Evolutionary conservation across 306 rosid genomes (phyloP).

Genomic region (Citrullus mucosospermus): DNA sequence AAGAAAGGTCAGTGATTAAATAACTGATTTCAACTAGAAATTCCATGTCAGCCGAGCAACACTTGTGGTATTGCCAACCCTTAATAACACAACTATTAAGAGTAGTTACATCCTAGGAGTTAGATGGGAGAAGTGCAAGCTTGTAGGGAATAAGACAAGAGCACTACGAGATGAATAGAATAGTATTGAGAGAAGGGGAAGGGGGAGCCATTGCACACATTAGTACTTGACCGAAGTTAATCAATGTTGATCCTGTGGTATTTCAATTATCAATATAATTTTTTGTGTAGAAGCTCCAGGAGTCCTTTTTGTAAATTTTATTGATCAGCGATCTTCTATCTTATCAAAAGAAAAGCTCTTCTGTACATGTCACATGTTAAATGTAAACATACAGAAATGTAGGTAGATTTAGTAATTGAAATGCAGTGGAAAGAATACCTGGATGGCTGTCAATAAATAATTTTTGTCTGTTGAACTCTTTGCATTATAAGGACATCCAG

Average conservation of each 20-base stretch:
- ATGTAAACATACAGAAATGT: not conserved
- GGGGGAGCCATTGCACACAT: not conserved
- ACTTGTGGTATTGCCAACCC: not conserved
- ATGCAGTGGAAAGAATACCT: conserved; percentile 8
- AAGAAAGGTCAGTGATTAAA: not conserved
- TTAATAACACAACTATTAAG: not conserved
- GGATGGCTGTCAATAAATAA: conserved; percentile 17
- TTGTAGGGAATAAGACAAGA: not conserved
- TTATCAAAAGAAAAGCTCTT: not conserved
- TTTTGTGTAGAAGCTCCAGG: not conserved
- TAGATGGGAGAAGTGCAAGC: not conserved
- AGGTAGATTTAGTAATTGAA: not conserved
- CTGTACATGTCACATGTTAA: not conserved
- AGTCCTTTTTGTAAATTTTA: not conserved
- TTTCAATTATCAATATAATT: not conserved
- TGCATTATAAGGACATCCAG: conserved; percentile 28
- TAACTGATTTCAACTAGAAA: not conserved
- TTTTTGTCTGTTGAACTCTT: conserved; percentile 23
- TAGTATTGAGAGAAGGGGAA: not conserved
- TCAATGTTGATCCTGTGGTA: not conserved
- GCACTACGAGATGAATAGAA: not conserved
- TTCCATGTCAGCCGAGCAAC: not conserved
- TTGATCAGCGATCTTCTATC: not conserved
- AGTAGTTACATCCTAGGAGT: not conserved
- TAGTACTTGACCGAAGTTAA: not conserved